Conservation (phyloP, 805 yeast genomes). For the Yamadazyma nakazawae region DNA sequence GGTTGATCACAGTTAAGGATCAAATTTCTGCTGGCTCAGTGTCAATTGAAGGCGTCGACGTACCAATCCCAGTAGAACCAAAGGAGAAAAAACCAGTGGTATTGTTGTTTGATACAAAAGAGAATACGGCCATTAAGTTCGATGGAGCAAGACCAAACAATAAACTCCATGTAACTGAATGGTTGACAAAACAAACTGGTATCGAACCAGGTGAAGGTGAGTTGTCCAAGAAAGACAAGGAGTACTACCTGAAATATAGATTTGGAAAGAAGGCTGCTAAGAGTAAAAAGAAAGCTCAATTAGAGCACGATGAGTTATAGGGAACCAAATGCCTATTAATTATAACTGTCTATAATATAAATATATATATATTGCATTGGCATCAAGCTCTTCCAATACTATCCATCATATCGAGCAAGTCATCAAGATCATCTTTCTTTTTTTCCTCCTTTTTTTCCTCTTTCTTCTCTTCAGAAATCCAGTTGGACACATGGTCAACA, state of each 20-base stretch:
- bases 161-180: constrained; percentile 29
- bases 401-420: constrained; percentile 40
- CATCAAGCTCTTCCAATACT: constrained; percentile 16
- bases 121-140: constrained; percentile 6
- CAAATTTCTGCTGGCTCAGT: constrained; percentile 15
- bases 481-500: constrained; percentile 38
- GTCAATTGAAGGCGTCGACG: constrained; percentile 18
- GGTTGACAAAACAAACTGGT: constrained; percentile 28
- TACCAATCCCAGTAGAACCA: neutral
- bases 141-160: constrained; percentile 23
- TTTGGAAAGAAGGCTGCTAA: constrained; percentile 18
- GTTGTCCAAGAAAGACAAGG: constrained; percentile 31
- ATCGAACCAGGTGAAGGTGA: constrained; percentile 34
- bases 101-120: constrained; percentile 7
- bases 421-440: constrained; percentile 20
- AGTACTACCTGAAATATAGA: constrained; percentile 28
- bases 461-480: constrained; percentile 26
- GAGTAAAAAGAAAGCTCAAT: neutral
- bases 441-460: constrained; percentile 14
- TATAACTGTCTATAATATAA: neutral
- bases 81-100: constrained; percentile 26
- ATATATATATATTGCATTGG: neutral
- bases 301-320: constrained; percentile 28
- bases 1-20: constrained; percentile 33
- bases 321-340: neutral